Evolutionary conservation across 2,329 filamentous ascomycete species (phyloP), one percentile per base, ranked within the genome.

Genomic region (Onygena corvina): DNA sequence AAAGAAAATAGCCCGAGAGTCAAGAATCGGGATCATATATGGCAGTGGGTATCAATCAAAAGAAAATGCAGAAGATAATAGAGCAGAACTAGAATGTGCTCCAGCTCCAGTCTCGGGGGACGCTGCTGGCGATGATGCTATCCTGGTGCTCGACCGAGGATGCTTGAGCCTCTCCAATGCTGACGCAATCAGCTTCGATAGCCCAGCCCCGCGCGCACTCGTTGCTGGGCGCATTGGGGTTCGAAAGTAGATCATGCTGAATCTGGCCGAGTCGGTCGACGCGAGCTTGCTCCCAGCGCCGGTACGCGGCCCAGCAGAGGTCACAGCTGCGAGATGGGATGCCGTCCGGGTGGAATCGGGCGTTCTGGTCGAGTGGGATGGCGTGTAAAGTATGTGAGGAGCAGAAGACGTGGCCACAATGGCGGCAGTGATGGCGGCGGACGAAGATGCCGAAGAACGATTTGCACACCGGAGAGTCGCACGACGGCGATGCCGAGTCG

Each of bases 361-460:
- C 79, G 50, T 79, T 69, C 63, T 82, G 79, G 58, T 82, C 77
- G 12, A 83, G 74, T 5, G 75, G 76, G 8, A 82, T 75, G 45
- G 67, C 64, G 58, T 74, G 69, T 40, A 71, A 67, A 46, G 74
- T 75, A 65, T 83, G 79, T 29, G 72, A 68, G 52, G 73, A 71
- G 65, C 79, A 83, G 60, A 81, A 81, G 58, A 83, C 75, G 57
- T 80, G 75, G 36, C 79, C 79, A 57, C 79, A 83, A 57, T 80
- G 78, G 51, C 79, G 76, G 64, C 79, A 83, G 64, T 83, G 79
- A 59, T 83, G 79, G 51, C 78, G 77, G 46, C 79, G 77, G 46
- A 75, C 70, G 64, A 79, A 78, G 59, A 81, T 70, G 38, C 75
- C 73, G 60, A 83, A 83, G 16, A 72, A 69, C 35, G 72, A 72